Conservation (phyloP, 768 basidiomycete genomes). For the Imleria badia region DNA sequence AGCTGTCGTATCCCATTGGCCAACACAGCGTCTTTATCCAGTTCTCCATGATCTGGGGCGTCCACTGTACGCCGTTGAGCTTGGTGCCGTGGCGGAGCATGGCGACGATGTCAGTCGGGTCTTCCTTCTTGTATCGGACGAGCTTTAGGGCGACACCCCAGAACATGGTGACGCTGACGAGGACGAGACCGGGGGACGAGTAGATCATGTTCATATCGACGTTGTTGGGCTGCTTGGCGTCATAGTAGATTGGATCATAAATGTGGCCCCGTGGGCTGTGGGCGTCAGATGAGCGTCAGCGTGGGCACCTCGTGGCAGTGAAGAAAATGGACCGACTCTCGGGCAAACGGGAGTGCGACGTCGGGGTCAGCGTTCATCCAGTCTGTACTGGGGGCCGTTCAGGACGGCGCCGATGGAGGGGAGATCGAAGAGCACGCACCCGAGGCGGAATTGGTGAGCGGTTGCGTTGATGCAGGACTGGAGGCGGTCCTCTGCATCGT, state of each 20-base stretch:
- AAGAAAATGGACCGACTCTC: slow-evolving; percentile 45
- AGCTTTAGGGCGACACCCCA: slow-evolving; percentile 76
- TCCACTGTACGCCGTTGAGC: slow-evolving; percentile 56
- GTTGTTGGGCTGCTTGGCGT: slow-evolving; percentile 52
- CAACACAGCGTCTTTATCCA: slow-evolving; percentile 61
- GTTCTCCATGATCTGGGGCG: slow-evolving; percentile 46
- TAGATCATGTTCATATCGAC: slow-evolving; percentile 56
- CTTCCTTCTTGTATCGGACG: slow-evolving; percentile 61
- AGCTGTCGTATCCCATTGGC: slow-evolving; percentile 60
- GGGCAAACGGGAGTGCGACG: slow-evolving; percentile 64
- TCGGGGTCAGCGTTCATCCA: slow-evolving; percentile 83
- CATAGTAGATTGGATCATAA: slow-evolving; percentile 63
- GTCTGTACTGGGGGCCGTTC: slow-evolving; percentile 36
- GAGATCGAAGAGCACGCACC: slow-evolving; percentile 36
- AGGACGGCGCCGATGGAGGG: not conserved
- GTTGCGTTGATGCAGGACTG: slow-evolving; percentile 56
- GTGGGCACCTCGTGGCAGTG: slow-evolving; percentile 1
- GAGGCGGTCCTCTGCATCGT: slow-evolving; percentile 55
- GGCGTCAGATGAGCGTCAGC: not conserved
- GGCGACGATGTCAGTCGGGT: slow-evolving; percentile 65
- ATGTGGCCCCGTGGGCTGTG: slow-evolving; percentile 22
- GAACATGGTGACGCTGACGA: slow-evolving; percentile 64
- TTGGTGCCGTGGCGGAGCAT: slow-evolving; percentile 61
- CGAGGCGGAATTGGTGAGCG: slow-evolving; percentile 44
- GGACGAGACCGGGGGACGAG: slow-evolving; percentile 49